Conservation (phyloP, 805 yeast species). For the Wickerhamomyces bovis region DNA sequence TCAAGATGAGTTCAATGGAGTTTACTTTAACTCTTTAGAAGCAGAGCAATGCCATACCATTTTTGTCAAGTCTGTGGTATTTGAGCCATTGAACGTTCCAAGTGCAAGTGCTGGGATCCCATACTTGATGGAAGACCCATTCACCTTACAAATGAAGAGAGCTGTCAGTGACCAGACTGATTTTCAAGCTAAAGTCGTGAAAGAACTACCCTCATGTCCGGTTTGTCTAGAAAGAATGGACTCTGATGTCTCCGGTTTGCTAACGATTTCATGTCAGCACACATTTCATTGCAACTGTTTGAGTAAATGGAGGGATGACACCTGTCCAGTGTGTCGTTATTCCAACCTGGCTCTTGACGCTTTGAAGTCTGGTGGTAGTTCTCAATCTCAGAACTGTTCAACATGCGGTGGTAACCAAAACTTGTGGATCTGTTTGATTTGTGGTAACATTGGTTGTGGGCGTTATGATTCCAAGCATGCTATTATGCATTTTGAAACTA, state of each 20-base stretch:
- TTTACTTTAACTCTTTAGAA: slow-evolving; percentile 78
- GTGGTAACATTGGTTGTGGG: slow-evolving; percentile 92
- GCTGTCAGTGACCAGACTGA: slow-evolving; percentile 7
- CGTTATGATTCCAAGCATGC: slow-evolving; percentile 85
- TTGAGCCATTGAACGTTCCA: slow-evolving; percentile 18
- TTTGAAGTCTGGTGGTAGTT: slow-evolving; percentile 9
- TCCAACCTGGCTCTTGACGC: slow-evolving; percentile 37
- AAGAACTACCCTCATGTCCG: slow-evolving; percentile 87
- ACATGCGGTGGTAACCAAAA: slow-evolving; percentile 55
- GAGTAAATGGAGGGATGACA: slow-evolving; percentile 83
- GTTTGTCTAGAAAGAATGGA: slow-evolving; percentile 90
- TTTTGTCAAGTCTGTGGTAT: slow-evolving; percentile 41
- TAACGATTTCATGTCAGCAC: slow-evolving; percentile 89
- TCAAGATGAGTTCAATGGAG: slow-evolving; percentile 62
- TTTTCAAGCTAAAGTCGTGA: slow-evolving; percentile 23
- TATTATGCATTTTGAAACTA: slow-evolving; percentile 66
- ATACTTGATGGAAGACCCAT: slow-evolving; percentile 67
- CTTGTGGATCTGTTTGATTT: slow-evolving; percentile 83
- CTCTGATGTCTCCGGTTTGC: slow-evolving; percentile 66
- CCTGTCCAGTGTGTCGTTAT: slow-evolving; percentile 88
- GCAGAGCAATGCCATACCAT: slow-evolving; percentile 81
- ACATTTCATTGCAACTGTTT: slow-evolving; percentile 88
- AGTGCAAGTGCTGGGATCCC: slow-evolving; percentile 42
- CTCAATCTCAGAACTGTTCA: slow-evolving; percentile 36
- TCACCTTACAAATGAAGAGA: slow-evolving; percentile 35